Evolutionary conservation across 192 early-diverging fungal species (phyloP).

Genomic region (Jimgerdemannia flammicorona): DNA sequence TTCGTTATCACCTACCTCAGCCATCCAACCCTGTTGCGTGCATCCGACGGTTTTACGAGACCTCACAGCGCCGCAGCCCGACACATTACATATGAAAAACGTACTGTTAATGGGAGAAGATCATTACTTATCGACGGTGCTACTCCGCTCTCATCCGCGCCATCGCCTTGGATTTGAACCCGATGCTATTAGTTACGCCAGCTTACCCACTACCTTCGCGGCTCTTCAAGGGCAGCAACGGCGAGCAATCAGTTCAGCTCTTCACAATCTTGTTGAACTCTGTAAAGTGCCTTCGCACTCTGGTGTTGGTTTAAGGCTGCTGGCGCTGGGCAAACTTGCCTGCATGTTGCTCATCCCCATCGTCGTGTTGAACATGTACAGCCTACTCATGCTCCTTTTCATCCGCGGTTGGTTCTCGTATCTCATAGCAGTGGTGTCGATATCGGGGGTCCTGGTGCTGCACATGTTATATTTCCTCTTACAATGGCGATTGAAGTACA

Average conservation of each 20-base stretch:
- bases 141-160: constrained; percentile 27
- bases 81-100: constrained; percentile 34
- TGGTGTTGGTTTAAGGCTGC: constrained; percentile 25
- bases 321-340: constrained; percentile 24
- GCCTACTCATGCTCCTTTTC: constrained; percentile 23
- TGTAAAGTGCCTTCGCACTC: constrained; percentile 14
- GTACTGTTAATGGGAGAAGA: constrained; percentile 35
- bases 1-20: constrained; percentile 14
- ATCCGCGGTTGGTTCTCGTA: constrained; percentile 15
- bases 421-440: constrained; percentile 15
- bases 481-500: constrained; percentile 29
- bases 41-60: constrained; percentile 34
- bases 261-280: constrained; percentile 35
- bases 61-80: constrained; percentile 17
- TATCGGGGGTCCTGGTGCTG: constrained; percentile 15
- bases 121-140: constrained; percentile 25
- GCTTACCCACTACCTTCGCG: constrained; percentile 26
- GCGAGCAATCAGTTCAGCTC: constrained; percentile 18
- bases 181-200: constrained; percentile 27
- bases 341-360: constrained; percentile 25
- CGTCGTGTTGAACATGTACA: constrained; percentile 29
- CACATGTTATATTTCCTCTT: constrained; percentile 29
- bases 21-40: constrained; percentile 24
- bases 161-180: constrained; percentile 35
- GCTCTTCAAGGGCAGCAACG: constrained; percentile 28